phyloP scores from a whole-genome alignment of 202 grass and related monocot genomes.

The Panicum virgatum region DNA sequence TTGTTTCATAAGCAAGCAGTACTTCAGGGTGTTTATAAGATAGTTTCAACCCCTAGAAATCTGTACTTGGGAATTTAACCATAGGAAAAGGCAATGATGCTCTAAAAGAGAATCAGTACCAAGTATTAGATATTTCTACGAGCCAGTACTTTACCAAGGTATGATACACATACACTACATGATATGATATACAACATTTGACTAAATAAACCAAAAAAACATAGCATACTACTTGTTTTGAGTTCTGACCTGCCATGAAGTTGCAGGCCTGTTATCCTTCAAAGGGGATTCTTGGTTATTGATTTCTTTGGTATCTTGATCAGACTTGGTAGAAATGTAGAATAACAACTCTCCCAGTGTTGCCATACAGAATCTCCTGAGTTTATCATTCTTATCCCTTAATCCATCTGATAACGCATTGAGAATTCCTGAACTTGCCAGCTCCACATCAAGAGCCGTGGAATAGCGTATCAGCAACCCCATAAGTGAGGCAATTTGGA shows the following conservation, averaged over 20 bases:
- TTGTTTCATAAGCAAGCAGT: neutral
- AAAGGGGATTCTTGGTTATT: conserved; percentile 78
- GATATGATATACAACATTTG: neutral
- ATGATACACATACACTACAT: neutral
- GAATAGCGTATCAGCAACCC: conserved; percentile 92
- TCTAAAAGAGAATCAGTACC: neutral
- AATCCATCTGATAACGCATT: conserved; percentile 89
- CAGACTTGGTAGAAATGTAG: conserved; percentile 92
- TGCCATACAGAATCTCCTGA: conserved; percentile 96
- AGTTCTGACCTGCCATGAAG: conserved; percentile 86
- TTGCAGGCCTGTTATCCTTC: conserved; percentile 62
- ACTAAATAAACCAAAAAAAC: conserved; percentile 31
- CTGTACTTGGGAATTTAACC: conserved; percentile 24
- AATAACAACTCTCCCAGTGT: conserved; percentile 91
- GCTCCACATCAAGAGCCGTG: conserved; percentile 76
- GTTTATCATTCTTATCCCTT: conserved; percentile 90
- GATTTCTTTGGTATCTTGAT: conserved; percentile 73
- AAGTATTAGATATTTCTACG: conserved; percentile 17
- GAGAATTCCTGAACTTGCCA: conserved; percentile 91
- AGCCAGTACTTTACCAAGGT: conserved; percentile 2
- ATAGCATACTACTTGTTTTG: conserved; percentile 9
- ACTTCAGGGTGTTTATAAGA: conserved; percentile 7
- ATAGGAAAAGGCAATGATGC: conserved; percentile 6
- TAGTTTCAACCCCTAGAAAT: conserved; percentile 19
- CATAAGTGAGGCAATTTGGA: conserved; percentile 91